Conservation (phyloP, 371 early-diverging fungal genomes). For the Circinella umbellata region DNA sequence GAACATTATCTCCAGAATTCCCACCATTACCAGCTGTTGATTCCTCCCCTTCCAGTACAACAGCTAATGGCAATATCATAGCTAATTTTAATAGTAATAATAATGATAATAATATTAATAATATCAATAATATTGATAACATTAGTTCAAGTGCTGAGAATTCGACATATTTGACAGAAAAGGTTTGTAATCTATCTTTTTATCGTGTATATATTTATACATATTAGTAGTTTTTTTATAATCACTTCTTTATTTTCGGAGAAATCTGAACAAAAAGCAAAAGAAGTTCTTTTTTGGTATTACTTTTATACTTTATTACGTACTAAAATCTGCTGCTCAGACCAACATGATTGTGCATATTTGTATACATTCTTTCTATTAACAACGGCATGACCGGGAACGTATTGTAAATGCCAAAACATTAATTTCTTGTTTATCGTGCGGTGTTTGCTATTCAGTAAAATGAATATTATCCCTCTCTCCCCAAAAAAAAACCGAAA, state of each 20-base stretch:
- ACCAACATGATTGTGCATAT: constrained; percentile 6
- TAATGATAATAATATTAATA: background rate
- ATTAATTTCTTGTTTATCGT: no score
- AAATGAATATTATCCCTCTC: background rate
- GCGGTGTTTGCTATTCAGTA: no score
- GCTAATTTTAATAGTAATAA: background rate
- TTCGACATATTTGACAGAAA: constrained; percentile 5
- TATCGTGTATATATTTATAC: no score
- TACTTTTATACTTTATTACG: background rate
- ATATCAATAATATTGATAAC: no score
- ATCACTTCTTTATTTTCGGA: no score
- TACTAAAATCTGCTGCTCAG: background rate
- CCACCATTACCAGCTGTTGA: constrained; percentile 11
- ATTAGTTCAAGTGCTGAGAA: background rate
- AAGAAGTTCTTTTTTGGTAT: background rate
- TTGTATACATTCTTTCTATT: background rate
- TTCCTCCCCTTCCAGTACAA: background rate
- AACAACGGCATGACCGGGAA: background rate
- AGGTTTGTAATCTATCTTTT: background rate
- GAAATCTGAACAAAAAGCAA: background rate
- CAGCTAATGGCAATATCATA: background rate
- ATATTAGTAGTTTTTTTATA: no score
- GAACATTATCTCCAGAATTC: constrained; percentile 9
- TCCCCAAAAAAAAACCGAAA: background rate
- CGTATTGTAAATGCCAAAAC: no score